Base-by-base conservation (phyloP, 2,329 filamentous ascomycete genomes). In the Dothistroma pini region DNA sequence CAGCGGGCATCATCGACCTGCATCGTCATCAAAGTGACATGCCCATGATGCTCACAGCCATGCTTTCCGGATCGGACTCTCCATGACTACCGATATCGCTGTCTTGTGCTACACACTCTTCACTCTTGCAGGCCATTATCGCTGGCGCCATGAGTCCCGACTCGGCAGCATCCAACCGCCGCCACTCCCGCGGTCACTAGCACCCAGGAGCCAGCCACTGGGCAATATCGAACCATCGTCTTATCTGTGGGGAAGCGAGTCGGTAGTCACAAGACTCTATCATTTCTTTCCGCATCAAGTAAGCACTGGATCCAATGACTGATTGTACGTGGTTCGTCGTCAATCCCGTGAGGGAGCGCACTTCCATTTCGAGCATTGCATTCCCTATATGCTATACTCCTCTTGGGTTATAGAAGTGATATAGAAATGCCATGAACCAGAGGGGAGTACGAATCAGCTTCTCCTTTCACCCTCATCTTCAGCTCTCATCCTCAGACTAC, bases 331-430 rank as follows among this genome's bases (percentile, higher is more conserved):
- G 25, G 51, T 53, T 19, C 25, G 12, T n/a, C 16, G 19, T 52
- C 21, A 29, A 52, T 29, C 2, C 16, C n/a, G 51, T 16, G 10
- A 53, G 51, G 51, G 51, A 53, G 51, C 51, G 51, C 25, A 53
- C 51, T 53, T 32, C 51, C 51, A 53, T 31, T 53, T 53, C n/a
- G 51, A 53, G 51, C 12, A 35, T 53, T 53, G 51, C 51, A 16
- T 25, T 53, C 51, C 51, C 51, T 35, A 53, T 32, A 31, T 19
- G 31, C 31, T 21, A n/a, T 31, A 6, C 22, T 29, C 19, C 10
- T 14, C 48, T 12, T 31, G 21, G 6, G 11, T 4, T n/a, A 44
- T 44, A 19, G 41, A 44, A 44, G 8, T 19, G 21, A 51, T 51
- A 51, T 51, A 51, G 48, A 29, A 25, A 3, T 25, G 48, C 14